Evolutionary conservation across 2,329 filamentous ascomycete genomes (phyloP).

Genomic region (Alternaria novae-zelandiae): DNA sequence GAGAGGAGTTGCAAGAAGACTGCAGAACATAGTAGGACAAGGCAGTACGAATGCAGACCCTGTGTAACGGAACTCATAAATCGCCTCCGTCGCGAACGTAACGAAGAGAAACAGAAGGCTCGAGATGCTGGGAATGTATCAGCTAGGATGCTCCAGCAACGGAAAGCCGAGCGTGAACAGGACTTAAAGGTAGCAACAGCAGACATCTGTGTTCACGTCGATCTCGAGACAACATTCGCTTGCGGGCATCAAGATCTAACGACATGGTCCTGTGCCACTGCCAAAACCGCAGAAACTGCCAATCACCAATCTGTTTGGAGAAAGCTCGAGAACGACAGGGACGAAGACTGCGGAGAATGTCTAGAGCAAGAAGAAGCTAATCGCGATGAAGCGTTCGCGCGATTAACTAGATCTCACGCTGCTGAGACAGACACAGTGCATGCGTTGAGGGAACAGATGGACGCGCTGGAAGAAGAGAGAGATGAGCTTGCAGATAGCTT

Average conservation of each 20-base stretch:
- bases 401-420: neutral
- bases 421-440: neutral
- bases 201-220: neutral
- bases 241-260: neutral
- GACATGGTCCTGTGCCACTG: neutral
- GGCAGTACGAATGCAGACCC: neutral
- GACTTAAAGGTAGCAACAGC: neutral
- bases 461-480: neutral
- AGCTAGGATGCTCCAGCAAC: neutral
- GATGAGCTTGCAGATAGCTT: neutral
- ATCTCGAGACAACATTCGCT: neutral
- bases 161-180: neutral
- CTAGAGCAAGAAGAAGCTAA: neutral
- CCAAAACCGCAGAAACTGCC: neutral
- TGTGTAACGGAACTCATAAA: neutral
- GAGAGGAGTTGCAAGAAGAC: neutral
- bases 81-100: neutral
- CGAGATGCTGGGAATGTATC: neutral
- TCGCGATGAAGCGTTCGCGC: neutral
- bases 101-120: neutral
- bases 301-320: neutral
- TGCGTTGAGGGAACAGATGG: neutral
- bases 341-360: neutral
- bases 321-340: neutral
- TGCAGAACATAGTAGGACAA: neutral